phyloP scores from a whole-genome alignment of 1,284 basidiomycete species.

The Retiboletus flavoniger region DNA sequence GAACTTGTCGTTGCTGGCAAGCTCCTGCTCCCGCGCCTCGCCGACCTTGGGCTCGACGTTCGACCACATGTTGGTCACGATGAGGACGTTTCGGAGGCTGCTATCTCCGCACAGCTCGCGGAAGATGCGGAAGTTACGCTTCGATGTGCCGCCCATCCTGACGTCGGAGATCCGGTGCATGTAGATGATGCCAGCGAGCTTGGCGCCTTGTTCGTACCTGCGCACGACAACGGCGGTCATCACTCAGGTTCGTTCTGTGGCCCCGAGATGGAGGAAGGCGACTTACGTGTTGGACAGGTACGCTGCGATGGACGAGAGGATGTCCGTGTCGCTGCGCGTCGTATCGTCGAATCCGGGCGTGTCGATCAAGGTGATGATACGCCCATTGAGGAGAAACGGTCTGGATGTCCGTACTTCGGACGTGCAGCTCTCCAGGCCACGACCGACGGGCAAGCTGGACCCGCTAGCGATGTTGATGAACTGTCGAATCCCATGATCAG shows the following conservation, averaged over 20 bases:
- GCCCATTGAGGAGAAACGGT: slow-evolving; percentile 34
- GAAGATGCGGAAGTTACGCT: slow-evolving; percentile 51
- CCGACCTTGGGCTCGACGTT: slow-evolving; percentile 37
- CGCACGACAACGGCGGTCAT: neutral
- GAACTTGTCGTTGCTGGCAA: slow-evolving; percentile 41
- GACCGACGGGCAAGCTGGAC: slow-evolving; percentile 35
- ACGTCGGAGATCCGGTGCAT: slow-evolving; percentile 55
- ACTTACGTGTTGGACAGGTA: slow-evolving; percentile 38
- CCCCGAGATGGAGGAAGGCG: neutral
- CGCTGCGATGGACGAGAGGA: slow-evolving; percentile 38
- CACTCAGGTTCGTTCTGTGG: neutral
- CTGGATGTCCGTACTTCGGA: slow-evolving; percentile 33
- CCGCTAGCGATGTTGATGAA: slow-evolving; percentile 39
- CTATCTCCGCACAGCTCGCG: slow-evolving; percentile 51
- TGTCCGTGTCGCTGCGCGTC: slow-evolving; percentile 38
- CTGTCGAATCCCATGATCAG: slow-evolving; percentile 15
- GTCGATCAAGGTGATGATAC: slow-evolving; percentile 36
- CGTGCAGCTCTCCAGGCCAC: slow-evolving; percentile 38
- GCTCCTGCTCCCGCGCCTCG: slow-evolving; percentile 37
- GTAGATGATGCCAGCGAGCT: slow-evolving; percentile 52
- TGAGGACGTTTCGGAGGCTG: slow-evolving; percentile 47
- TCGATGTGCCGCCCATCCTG: slow-evolving; percentile 50
- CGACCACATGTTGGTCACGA: slow-evolving; percentile 55
- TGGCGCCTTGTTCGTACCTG: slow-evolving; percentile 41
- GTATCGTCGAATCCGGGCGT: slow-evolving; percentile 46